Base-by-base conservation (phyloP, 2,329 filamentous ascomycete genomes). In the Colletotrichum australisinense region DNA sequence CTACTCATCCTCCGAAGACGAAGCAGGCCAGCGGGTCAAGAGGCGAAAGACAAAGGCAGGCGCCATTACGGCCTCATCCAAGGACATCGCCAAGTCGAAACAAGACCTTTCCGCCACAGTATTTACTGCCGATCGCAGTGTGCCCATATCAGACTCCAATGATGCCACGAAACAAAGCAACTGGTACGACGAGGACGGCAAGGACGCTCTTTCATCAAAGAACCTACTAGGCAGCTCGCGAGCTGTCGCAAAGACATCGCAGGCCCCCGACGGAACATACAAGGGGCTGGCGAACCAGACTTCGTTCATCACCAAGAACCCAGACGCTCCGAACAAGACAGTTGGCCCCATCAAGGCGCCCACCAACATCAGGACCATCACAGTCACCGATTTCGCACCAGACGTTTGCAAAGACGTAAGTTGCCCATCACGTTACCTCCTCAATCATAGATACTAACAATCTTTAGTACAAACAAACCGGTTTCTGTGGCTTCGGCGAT, bases 131-230 rank as follows among this genome's bases (percentile, higher is more conserved):
- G 89, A 94, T 81, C 87, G 92, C 76, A 88, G 85, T 70, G 83
- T 90, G 28, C 87, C 88, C 75, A 91, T 95, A 77, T 87, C 91
- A 77, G 88, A 87, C 75, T 90, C 89, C 78, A 96, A 96, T 81
- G 95, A 98, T 81, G 96, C 97, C 24, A 98, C 96, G 1, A 98
- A 97, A 79, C 89, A 92, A 56, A 93, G 90, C 69, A 94, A 97
- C 81, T 98, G 95, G 95, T 97, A 93, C 83, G 95, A 97, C 74
- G 94, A 96, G 73, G 87, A 88, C n/a, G 84, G 86, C 28, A 83
- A 85, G 58, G 87, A 88, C 60, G 80, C 79, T 1, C 72, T 85
- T 6, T 85, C 85, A 4, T 76, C 83, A 3, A 86, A 91, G 79
- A 91, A 87, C 67, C 86, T 93, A 0, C 84, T 92, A 22, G 91